Evolutionary conservation across 1,284 basidiomycete genomes (phyloP), one percentile per base, ranked within the genome.

Genomic region (Leucoagaricus sp.): DNA sequence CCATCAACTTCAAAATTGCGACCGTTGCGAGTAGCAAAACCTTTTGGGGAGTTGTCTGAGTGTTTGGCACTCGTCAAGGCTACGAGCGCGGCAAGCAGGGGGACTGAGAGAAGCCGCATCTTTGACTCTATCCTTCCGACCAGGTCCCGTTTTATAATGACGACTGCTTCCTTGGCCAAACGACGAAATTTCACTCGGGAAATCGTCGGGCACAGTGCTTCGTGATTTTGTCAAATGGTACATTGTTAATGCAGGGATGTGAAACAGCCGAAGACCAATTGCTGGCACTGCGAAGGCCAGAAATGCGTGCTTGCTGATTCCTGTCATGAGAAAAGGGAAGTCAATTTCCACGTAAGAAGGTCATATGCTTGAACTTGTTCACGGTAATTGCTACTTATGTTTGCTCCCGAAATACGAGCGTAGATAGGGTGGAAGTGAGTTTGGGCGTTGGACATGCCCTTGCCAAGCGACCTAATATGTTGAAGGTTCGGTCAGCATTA

Each of bases 11-110:
- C 67, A 63, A 82, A 81, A 12, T 72, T 54, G 6, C 64, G 66
- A 33, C 76, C 75, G 19, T 72, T 71, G 1, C 76, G 78, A 1
- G 78, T 78, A 1, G 76, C 77, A 60, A 81, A 80, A 3, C 76
- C 80, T 46, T 63, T 61, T 7, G 68, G 67, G 15, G 62, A 36
- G 19, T 49, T 53, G 33, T 15, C 15, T 26, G 21, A 13, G 3
- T n/a, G 9, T 41, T 40, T 31, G 15, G 57, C 60, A 29, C 51
- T 47, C 10, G 56, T 47, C 21, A 59, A 10, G 33, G 58, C 38
- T 9, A 60, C 50, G 28, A 64, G 45, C 8, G 38, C 55, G 26
- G 36, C 54, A 40, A 62, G 58, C 49, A 61, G 28, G 13, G 60
- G 46, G 49, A 55, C 47, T 26, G 55, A 44, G 45, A 60, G n/a